A percentile compares a stretch with the other conserved stretches of the same genome.
Evolutionary conservation across 441 rosid genomes (phyloP).

Genomic region (Aquilaria agallochum): DNA sequence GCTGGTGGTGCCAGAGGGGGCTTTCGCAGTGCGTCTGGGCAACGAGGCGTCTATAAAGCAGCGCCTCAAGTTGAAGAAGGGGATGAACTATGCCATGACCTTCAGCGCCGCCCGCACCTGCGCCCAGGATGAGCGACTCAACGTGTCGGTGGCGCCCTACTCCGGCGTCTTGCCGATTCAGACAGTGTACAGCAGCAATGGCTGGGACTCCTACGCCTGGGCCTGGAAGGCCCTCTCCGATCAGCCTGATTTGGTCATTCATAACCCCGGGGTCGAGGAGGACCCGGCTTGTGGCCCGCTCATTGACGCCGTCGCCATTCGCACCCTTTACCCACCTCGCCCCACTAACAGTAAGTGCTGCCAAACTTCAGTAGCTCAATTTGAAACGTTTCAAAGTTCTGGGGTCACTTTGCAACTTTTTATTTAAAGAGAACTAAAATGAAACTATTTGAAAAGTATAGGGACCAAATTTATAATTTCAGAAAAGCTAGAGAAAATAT

Average conservation of each 20-base stretch:
- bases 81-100: constrained; percentile 49
- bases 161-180: constrained; percentile 76
- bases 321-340: constrained; percentile 62
- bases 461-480: too few species aligned
- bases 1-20: constrained; percentile 64
- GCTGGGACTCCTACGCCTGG: constrained; percentile 93
- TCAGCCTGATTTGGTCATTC: constrained; percentile 48
- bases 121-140: constrained; percentile 53
- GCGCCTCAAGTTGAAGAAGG: constrained; percentile 29
- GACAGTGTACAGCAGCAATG: constrained; percentile 70
- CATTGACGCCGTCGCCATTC: constrained; percentile 72
- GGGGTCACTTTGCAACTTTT: too few species aligned
- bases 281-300: constrained; percentile 96
- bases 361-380: not conserved
- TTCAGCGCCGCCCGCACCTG: constrained; percentile 67
- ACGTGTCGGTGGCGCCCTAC: constrained; percentile 57
- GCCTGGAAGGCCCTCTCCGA: constrained; percentile 45
- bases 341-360: constrained; percentile 56
- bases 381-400: not conserved
- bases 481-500: too few species aligned
- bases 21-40: constrained; percentile 58
- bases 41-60: constrained; percentile 69
- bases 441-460: too few species aligned
- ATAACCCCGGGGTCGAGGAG: constrained; percentile 90
- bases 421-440: too few species aligned